phyloP scores from a whole-genome alignment of 441 rosid genomes.

The Breynia disticha region DNA sequence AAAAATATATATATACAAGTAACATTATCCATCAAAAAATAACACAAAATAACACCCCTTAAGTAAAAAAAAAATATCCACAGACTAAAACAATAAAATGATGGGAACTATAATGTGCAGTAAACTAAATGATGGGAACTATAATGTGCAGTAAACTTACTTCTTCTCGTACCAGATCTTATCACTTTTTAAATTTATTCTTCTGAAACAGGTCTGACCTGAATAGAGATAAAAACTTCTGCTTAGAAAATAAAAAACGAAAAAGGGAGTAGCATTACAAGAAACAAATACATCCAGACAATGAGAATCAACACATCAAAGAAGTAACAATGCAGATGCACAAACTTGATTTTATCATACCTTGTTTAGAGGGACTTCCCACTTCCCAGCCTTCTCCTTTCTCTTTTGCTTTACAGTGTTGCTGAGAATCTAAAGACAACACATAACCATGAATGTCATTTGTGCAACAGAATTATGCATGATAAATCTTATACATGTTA shows the following conservation, averaged over 20 bases:
- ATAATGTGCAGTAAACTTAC: conserved; percentile 33
- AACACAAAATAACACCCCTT: too few relatives aligned
- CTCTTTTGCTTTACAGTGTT: conserved; percentile 92
- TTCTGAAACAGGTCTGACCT: conserved; percentile 95
- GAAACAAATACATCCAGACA: background rate
- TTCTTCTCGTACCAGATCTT: conserved; percentile 71
- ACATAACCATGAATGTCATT: background rate
- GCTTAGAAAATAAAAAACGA: background rate
- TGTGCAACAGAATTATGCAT: background rate
- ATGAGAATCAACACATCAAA: background rate
- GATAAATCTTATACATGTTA: background rate
- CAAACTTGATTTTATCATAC: conserved; percentile 21
- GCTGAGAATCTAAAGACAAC: conserved; percentile 50
- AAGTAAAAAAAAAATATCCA: too few relatives aligned
- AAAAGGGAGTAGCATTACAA: background rate
- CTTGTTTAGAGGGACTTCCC: conserved; percentile 97
- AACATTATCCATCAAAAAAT: too few relatives aligned
- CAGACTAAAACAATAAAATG: too few relatives aligned
- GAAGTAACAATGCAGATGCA: background rate
- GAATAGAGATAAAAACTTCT: conserved; percentile 10
- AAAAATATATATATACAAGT: too few relatives aligned
- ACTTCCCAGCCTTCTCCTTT: conserved; percentile 93
- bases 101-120: background rate
- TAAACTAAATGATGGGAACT: conserved; percentile 25
- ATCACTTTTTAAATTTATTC: conserved; percentile 93